Conservation (phyloP, 2,329 filamentous ascomycete species). For the Penicillium sp. region DNA sequence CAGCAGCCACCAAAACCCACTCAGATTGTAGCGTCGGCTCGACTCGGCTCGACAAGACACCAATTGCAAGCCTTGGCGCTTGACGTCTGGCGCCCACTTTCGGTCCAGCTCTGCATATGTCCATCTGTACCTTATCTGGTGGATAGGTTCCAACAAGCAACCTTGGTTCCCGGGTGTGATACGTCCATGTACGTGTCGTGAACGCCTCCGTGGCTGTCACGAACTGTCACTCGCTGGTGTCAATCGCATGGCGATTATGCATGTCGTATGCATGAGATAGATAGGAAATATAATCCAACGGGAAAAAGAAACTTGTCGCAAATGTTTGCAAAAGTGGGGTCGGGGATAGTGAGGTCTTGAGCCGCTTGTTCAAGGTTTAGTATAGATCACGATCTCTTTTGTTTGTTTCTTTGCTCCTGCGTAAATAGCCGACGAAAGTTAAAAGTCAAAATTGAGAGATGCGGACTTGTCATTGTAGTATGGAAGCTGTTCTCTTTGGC, state of each 20-base stretch:
- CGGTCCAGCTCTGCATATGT: background rate
- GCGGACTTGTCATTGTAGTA: too few species aligned
- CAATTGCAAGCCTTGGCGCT: background rate
- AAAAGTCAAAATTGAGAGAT: too few species aligned
- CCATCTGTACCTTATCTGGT: background rate
- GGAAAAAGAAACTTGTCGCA: too few species aligned
- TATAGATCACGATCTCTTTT: background rate
- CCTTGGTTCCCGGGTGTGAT: background rate
- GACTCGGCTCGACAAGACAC: slow-evolving; percentile 1
- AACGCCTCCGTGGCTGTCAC: background rate
- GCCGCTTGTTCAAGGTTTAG: background rate
- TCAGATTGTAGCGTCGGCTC: slow-evolving; percentile 3
- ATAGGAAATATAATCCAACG: too few species aligned
- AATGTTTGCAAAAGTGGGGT: too few species aligned
- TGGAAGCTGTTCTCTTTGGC: too few species aligned
- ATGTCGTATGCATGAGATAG: background rate
- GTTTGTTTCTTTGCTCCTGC: background rate
- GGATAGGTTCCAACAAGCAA: background rate
- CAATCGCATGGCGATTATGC: slow-evolving; percentile 12
- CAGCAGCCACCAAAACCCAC: background rate
- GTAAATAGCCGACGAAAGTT: too few species aligned
- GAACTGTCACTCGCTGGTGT: slow-evolving; percentile 3
- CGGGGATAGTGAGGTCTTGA: too few species aligned
- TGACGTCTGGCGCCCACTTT: background rate
- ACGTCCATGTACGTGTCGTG: background rate